A percentile compares a stretch with the other conserved stretches of the same genome.
Conservation (phyloP, 441 rosid species). For the Brassica balearica region DNA sequence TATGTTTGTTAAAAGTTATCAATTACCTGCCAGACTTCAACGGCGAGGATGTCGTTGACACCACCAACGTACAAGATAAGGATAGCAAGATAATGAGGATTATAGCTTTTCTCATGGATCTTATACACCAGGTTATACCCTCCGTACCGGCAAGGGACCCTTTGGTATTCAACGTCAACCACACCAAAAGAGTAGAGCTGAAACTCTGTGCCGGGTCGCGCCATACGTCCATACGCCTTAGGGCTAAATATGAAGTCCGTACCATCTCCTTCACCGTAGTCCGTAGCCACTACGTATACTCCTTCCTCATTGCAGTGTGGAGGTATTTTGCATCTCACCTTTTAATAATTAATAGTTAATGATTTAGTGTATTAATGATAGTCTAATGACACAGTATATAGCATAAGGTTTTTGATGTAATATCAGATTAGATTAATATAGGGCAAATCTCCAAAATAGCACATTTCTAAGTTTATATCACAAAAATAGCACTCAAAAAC, state of each 20-base stretch:
- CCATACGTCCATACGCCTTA: slow-evolving; percentile 67
- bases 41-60: slow-evolving; percentile 56
- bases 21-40: slow-evolving; percentile 67
- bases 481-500: too few species aligned
- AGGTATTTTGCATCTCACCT: slow-evolving; percentile 82
- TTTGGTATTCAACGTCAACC: slow-evolving; percentile 70
- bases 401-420: background rate
- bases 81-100: slow-evolving; percentile 55
- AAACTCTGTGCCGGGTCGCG: slow-evolving; percentile 44
- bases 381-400: background rate
- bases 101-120: slow-evolving; percentile 74
- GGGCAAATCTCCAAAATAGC: too few species aligned
- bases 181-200: slow-evolving; percentile 71
- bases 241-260: slow-evolving; percentile 88
- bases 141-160: slow-evolving; percentile 68
- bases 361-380: background rate
- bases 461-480: too few species aligned
- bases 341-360: background rate
- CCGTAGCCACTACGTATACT: slow-evolving; percentile 71
- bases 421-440: background rate
- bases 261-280: slow-evolving; percentile 85
- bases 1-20: too few species aligned
- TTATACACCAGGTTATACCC: slow-evolving; percentile 60
- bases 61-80: slow-evolving; percentile 60
- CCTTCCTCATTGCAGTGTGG: slow-evolving; percentile 69